Percentiles rank a stretch among this genome's conserved stretches.
Evolutionary conservation across 2,329 filamentous ascomycete species (phyloP).

Genomic region (Penicillium verrucosum): DNA sequence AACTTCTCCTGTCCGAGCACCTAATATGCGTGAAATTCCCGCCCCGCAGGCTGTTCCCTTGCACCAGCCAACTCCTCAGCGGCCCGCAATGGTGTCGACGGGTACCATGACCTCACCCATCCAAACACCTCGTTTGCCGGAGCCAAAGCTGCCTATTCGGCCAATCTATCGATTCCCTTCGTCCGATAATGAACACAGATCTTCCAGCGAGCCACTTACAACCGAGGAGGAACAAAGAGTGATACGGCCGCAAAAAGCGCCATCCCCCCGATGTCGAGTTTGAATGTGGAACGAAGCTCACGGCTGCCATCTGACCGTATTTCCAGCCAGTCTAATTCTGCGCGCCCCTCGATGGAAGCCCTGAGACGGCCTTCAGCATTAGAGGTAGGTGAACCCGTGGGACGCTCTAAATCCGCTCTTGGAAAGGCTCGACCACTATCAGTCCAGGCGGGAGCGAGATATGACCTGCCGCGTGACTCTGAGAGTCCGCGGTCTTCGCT

Average conservation of each 20-base stretch:
- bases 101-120: slow-evolving; percentile 74
- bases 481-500: slow-evolving; percentile 55
- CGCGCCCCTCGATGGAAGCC: slow-evolving; percentile 68
- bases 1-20: slow-evolving; percentile 25
- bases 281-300: slow-evolving; percentile 49
- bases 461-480: slow-evolving; percentile 77
- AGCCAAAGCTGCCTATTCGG: slow-evolving; percentile 31
- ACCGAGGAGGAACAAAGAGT: slow-evolving; percentile 24
- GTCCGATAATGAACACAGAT: slow-evolving; percentile 40
- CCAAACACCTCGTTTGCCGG: slow-evolving; percentile 38
- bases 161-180: slow-evolving; percentile 56
- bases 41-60: slow-evolving; percentile 31
- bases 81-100: slow-evolving; percentile 60
- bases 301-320: slow-evolving; percentile 48
- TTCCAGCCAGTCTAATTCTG: slow-evolving; percentile 55
- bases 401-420: slow-evolving; percentile 62
- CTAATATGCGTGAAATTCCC: slow-evolving; percentile 25
- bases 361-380: slow-evolving; percentile 58
- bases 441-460: slow-evolving; percentile 75
- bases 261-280: slow-evolving; percentile 33
- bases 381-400: slow-evolving; percentile 59
- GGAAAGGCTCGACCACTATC: slow-evolving; percentile 71
- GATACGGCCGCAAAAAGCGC: slow-evolving; percentile 17
- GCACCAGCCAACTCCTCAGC: slow-evolving; percentile 47
- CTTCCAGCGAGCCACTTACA: slow-evolving; percentile 49